Evolutionary conservation across 2,329 filamentous ascomycete genomes (phyloP).

Genomic region (Cytospora piceae): DNA sequence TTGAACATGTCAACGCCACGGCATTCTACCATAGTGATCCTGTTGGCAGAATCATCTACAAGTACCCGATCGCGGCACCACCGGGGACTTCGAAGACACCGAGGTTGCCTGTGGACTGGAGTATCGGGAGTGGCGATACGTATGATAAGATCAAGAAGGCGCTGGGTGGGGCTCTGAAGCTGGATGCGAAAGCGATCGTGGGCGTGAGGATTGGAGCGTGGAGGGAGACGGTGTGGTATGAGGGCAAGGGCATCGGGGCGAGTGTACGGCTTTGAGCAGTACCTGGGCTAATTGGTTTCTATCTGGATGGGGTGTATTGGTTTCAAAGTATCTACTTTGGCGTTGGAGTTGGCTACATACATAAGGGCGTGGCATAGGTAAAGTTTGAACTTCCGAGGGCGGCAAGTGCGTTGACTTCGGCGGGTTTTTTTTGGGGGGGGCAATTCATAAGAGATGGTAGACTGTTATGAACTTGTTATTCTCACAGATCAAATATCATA

Average conservation of each 20-base stretch:
- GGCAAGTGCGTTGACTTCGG: no score
- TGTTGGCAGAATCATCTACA: slow-evolving; percentile 77
- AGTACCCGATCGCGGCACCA: slow-evolving; percentile 73
- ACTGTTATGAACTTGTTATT: not conserved
- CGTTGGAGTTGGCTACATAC: not conserved
- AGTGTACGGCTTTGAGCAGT: slow-evolving; percentile 54
- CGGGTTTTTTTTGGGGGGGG: no score
- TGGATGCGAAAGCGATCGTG: slow-evolving; percentile 79
- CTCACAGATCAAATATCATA: not conserved
- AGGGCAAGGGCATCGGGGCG: slow-evolving; percentile 71
- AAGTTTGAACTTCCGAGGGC: no score
- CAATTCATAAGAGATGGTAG: no score
- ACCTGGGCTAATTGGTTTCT: slow-evolving; percentile 13
- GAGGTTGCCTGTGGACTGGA: slow-evolving; percentile 80
- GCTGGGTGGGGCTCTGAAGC: slow-evolving; percentile 75
- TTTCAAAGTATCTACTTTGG: not conserved
- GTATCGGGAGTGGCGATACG: slow-evolving; percentile 69
- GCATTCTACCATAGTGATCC: slow-evolving; percentile 79
- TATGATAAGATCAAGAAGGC: slow-evolving; percentile 81
- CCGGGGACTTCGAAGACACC: slow-evolving; percentile 76
- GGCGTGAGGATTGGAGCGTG: slow-evolving; percentile 76
- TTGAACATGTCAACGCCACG: slow-evolving; percentile 81
- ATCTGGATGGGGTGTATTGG: slow-evolving; percentile 6
- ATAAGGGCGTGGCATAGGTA: no score
- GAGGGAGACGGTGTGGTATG: slow-evolving; percentile 72